These are phyloP conservation scores for Aspergillus sparsus DNA, from an alignment of 495 filamentous ascomycete species.

Conservation along the genomic window DNA sequence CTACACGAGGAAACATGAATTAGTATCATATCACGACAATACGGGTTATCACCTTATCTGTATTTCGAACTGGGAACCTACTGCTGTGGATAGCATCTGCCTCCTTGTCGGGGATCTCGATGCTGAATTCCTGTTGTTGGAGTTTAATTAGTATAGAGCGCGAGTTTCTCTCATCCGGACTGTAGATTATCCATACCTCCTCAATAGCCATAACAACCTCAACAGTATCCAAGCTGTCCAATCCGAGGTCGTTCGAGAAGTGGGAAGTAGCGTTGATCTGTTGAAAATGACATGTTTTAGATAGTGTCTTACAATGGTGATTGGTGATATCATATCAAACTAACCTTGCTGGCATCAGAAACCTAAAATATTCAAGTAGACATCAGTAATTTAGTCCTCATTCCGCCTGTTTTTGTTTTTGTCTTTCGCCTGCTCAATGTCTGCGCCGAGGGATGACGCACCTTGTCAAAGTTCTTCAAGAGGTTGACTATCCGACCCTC, in stretches of 20 bases:
- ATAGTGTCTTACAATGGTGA: constrained; percentile 8
- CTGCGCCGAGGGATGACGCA: constrained; percentile 44
- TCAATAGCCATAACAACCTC: constrained; percentile 99
- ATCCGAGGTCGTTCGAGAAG: constrained; percentile 92
- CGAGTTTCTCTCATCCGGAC: constrained; percentile 17
- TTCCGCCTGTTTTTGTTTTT: background rate
- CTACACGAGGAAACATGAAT: constrained; percentile 50
- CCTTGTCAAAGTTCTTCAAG: constrained; percentile 96
- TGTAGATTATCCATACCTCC: constrained; percentile 66
- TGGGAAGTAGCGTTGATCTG: constrained; percentile 81
- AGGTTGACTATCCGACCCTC: constrained; percentile 91
- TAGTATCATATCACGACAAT: constrained; percentile 14
- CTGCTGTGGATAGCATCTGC: constrained; percentile 95
- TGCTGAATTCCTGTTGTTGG: constrained; percentile 86
- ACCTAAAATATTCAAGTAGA: constrained; percentile 50
- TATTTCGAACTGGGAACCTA: constrained; percentile 52
- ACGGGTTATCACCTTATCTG: background rate
- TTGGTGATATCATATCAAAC: constrained; percentile 26
- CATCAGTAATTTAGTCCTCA: constrained; percentile 18
- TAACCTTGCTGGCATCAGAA: constrained; percentile 74
- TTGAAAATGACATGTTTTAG: constrained; percentile 12
- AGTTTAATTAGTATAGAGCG: constrained; percentile 13
- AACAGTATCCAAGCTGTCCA: constrained; percentile 96
- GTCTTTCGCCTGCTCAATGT: background rate
- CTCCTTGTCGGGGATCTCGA: constrained; percentile 99